These are phyloP conservation scores for Trichosporon asahii DNA, from an alignment of 1,284 basidiomycete genomes.

Conservation along the genomic window DNA sequence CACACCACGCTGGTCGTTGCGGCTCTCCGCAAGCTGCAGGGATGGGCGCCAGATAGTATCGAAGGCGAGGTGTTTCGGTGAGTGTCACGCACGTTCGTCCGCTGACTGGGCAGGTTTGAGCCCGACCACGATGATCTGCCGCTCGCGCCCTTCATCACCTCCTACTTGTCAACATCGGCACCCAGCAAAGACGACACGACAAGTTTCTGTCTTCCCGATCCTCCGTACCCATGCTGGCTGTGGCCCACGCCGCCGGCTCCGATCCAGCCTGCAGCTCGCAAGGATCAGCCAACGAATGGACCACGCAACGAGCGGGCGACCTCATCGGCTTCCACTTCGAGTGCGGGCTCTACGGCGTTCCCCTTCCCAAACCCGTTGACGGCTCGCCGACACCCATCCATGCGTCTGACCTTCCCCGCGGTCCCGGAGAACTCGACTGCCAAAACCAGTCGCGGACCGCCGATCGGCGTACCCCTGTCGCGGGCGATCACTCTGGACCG, in stretches of 20 bases:
- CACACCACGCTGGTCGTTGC: conserved; percentile 47
- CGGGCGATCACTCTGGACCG: conserved; percentile 2
- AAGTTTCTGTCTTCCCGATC: conserved; percentile 32
- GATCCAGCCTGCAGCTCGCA: background rate
- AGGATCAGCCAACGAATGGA: background rate
- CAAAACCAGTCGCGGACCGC: background rate
- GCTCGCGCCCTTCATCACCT: conserved; percentile 38
- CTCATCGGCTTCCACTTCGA: conserved; percentile 15
- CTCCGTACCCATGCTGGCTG: conserved; percentile 46
- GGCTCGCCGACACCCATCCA: conserved; percentile 41
- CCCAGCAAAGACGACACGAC: conserved; percentile 25
- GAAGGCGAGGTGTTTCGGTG: conserved; percentile 43
- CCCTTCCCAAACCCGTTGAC: conserved; percentile 45
- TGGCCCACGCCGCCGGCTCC: conserved; percentile 31
- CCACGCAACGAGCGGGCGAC: conserved; percentile 16
- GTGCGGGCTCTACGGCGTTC: conserved; percentile 13
- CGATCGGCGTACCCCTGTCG: conserved; percentile 4
- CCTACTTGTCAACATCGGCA: conserved; percentile 31
- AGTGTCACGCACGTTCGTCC: conserved; percentile 12
- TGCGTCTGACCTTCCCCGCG: conserved; percentile 40
- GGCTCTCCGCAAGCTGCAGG: conserved; percentile 46
- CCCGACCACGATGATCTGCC: conserved; percentile 47
- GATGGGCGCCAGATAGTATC: conserved; percentile 45
- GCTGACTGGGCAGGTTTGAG: conserved; percentile 34
- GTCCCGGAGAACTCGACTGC: conserved; percentile 1